Evolutionary conservation across 106 monocot species (phyloP), one percentile per base, ranked within the genome.

Genomic region (Xerophyta viscosa): DNA sequence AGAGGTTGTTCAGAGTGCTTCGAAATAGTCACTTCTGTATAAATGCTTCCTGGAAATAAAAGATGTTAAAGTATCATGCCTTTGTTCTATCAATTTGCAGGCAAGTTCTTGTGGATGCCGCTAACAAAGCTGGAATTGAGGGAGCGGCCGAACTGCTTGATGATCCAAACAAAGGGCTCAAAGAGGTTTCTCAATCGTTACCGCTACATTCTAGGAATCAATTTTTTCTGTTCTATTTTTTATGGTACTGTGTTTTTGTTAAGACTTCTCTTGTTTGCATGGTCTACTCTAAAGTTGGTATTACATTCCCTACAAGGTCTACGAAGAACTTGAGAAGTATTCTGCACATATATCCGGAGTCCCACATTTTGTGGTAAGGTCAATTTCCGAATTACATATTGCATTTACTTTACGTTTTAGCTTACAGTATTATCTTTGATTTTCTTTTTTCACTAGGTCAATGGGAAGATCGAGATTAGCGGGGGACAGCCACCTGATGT

Each of bases 41-140:
- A n/a, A n/a, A n/a, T n/a, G n/a, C n/a, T n/a, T n/a, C n/a, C n/a
- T n/a, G n/a, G n/a, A n/a, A n/a, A n/a, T n/a, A n/a, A n/a, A n/a
- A n/a, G n/a, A n/a, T n/a, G n/a, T n/a, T n/a, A n/a, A n/a, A n/a
- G n/a, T n/a, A n/a, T n/a, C n/a, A n/a, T n/a, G n/a, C n/a, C n/a
- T n/a, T n/a, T n/a, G n/a, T n/a, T n/a, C n/a, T n/a, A n/a, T n/a
- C n/a, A n/a, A 2, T 3, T 12, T 72, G 49, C 50, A 94, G 94
- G 68, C 75, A 94, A 77, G 94, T 94, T 50, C 80, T 94, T 28
- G 41, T 94, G 50, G 88, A 88, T 64, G 94, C 84, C 58, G 88
- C 94, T 19, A 58, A 21, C 45, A 94, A 94, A 37, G 84, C 50
- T 29, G 88, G 80, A 20, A 63, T 94, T 15, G 88, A 70, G 42